Evolutionary conservation across 1,284 basidiomycete genomes (phyloP), one percentile per base, ranked within the genome.

Genomic region (Tylopilus orsonianus): DNA sequence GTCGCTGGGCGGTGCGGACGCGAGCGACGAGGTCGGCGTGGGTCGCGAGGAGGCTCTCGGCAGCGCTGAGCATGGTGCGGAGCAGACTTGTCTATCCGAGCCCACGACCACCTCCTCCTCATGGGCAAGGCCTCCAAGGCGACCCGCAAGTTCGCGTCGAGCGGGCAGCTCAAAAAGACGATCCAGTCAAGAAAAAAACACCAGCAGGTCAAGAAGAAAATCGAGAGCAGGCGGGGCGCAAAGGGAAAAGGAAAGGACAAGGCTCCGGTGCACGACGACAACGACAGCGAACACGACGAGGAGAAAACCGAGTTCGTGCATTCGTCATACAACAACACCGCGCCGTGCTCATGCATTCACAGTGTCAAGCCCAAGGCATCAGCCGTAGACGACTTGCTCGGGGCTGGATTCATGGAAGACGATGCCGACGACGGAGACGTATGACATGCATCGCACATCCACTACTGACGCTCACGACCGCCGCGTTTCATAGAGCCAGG

Each of bases 131-230:
- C 80, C 23, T 71, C 77, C 27, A 63, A 63, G 48, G 81, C 89
- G 1, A 87, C 87, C 14, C 84, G 87, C 62, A 93, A 94, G 72
- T 95, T 94, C 58, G 88, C 86, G 9, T 76, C 89, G 2, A 91
- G 88, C 49, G 93, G 93, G 1, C 86, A 90, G 64, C 80, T 97
- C 43, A 90, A 90, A 62, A 87, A 90, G 56, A 82, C 83, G 26
- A 95, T 97, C 50, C 79, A 90, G 59, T 78, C 85, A 5, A 75
- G 92, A 32, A 79, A 84, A 48, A 86, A 89, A 58, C 80, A 87
- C 59, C 85, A 92, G 60, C 80, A 91, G 62, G 72, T 80, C 53
- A 80, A 81, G 62, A 85, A 84, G 66, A 85, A 84, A 66, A 75
- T 80, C n/a, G 80, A 89, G 57, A 72, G 76, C 39, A 73, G 83